These are phyloP conservation scores for Xylaria sp. DNA, from an alignment of 2,329 filamentous ascomycete species.

Conservation along the genomic window DNA sequence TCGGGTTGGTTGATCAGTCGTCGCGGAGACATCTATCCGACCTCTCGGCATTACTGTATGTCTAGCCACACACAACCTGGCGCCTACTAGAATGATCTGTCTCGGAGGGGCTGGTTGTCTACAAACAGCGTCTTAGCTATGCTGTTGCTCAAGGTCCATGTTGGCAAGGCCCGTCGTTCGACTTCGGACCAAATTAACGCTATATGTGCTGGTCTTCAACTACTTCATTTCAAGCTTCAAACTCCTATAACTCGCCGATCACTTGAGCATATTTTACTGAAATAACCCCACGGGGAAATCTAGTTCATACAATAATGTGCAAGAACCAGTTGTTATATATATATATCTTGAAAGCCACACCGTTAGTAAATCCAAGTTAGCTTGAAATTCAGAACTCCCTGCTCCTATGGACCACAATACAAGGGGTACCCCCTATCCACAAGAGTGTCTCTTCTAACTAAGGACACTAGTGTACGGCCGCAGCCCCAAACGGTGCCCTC, in stretches of 20 bases:
- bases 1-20: constrained; percentile 8
- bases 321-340: fast-evolving
- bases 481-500: background rate
- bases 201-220: background rate
- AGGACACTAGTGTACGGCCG: background rate
- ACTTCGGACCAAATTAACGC: background rate
- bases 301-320: background rate
- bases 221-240: background rate
- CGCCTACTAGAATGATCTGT: background rate
- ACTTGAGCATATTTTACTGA: background rate
- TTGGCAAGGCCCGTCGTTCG: background rate
- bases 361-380: background rate
- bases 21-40: constrained; percentile 2
- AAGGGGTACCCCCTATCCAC: background rate
- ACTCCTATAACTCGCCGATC: background rate
- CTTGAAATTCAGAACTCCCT: background rate
- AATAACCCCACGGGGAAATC: background rate
- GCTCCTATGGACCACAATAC: too few species aligned
- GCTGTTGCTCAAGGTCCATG: background rate
- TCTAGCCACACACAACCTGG: background rate
- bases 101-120: background rate
- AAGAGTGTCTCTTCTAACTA: background rate
- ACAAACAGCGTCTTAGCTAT: constrained; percentile 3
- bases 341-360: background rate
- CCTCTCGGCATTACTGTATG: constrained; percentile 11